A percentile compares a stretch with the other conserved stretches of the same genome.
phyloP scores from a whole-genome alignment of 2,329 filamentous ascomycete species.

The Pseudogymnoascus sp. region DNA sequence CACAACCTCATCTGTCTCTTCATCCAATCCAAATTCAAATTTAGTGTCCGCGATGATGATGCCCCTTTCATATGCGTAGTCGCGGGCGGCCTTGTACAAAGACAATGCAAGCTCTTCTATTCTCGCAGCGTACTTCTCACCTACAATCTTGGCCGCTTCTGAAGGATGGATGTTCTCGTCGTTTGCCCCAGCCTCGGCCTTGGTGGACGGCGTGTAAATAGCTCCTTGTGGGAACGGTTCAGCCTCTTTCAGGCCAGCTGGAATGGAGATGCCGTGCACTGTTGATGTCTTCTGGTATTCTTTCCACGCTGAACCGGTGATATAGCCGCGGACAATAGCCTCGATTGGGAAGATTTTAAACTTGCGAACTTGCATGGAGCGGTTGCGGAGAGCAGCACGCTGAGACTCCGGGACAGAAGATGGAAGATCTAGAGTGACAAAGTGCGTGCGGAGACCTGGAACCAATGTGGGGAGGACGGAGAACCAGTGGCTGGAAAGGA shows the following conservation, averaged over 20 bases:
- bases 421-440: slow-evolving; percentile 52
- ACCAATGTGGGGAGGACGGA: slow-evolving; percentile 47
- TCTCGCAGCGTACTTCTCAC: slow-evolving; percentile 48
- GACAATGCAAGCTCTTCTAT: slow-evolving; percentile 52
- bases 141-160: slow-evolving; percentile 40
- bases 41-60: slow-evolving; percentile 71
- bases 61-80: slow-evolving; percentile 49
- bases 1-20: slow-evolving; percentile 53
- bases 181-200: slow-evolving; percentile 58
- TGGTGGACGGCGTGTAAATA: slow-evolving; percentile 61
- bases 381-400: slow-evolving; percentile 38
- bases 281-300: slow-evolving; percentile 59
- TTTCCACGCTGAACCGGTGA: slow-evolving; percentile 64
- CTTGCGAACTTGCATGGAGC: slow-evolving; percentile 60
- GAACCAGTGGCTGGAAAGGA: slow-evolving; percentile 65
- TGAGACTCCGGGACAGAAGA: slow-evolving; percentile 36
- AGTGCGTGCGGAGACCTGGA: slow-evolving; percentile 55
- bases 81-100: slow-evolving; percentile 50
- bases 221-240: slow-evolving; percentile 51
- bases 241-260: slow-evolving; percentile 51
- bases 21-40: slow-evolving; percentile 63
- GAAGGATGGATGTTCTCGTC: slow-evolving; percentile 64
- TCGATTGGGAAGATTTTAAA: slow-evolving; percentile 60
- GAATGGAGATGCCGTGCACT: slow-evolving; percentile 56
- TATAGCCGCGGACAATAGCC: slow-evolving; percentile 66